A percentile compares a stretch with the other conserved stretches of the same genome.
phyloP scores from a whole-genome alignment of 495 filamentous ascomycete genomes.

The Lophiostoma macrostomum region DNA sequence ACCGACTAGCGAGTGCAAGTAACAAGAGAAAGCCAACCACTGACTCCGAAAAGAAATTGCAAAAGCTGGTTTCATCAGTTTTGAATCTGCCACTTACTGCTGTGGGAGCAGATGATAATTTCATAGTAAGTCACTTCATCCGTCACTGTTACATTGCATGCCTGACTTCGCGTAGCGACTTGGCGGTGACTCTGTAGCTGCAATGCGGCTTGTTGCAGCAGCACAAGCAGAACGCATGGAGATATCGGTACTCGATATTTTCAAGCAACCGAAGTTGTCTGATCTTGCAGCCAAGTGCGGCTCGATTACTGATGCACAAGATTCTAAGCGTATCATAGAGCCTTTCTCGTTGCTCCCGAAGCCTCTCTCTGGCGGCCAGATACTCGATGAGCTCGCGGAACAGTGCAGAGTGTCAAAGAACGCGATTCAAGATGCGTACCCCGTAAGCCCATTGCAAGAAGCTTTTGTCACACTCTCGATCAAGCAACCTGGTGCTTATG shows the following conservation, averaged over 20 bases:
- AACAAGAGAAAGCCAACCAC: conserved; percentile 18
- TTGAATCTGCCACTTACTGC: conserved; percentile 9
- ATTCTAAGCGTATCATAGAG: conserved; percentile 29
- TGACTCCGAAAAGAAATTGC: conserved; percentile 21
- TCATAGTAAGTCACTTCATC: conserved; percentile 18
- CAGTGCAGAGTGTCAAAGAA: conserved; percentile 46
- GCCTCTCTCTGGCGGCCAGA: conserved; percentile 28
- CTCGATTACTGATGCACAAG: conserved; percentile 3
- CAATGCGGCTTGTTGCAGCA: conserved; percentile 27
- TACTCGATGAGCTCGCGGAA: conserved; percentile 47
- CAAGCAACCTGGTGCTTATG: conserved; percentile 44
- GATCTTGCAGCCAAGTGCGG: conserved; percentile 46
- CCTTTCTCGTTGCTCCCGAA: conserved; percentile 49
- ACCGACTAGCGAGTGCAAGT: conserved; percentile 4
- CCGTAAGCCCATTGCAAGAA: conserved; percentile 55
- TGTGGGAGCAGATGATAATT: conserved; percentile 23
- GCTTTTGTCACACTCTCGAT: conserved; percentile 49
- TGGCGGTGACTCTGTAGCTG: conserved; percentile 27
- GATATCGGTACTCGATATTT: conserved; percentile 51
- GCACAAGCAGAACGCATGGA: conserved; percentile 41
- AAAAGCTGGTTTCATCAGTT: conserved; percentile 17
- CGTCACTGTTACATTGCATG: background rate
- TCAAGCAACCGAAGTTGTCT: conserved; percentile 45
- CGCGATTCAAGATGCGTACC: conserved; percentile 55
- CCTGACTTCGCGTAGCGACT: conserved; percentile 8